A percentile compares a stretch with the other conserved stretches of the same genome.
Conservation (phyloP, 1,284 basidiomycete species). For the Ceratobasidium sp. region DNA sequence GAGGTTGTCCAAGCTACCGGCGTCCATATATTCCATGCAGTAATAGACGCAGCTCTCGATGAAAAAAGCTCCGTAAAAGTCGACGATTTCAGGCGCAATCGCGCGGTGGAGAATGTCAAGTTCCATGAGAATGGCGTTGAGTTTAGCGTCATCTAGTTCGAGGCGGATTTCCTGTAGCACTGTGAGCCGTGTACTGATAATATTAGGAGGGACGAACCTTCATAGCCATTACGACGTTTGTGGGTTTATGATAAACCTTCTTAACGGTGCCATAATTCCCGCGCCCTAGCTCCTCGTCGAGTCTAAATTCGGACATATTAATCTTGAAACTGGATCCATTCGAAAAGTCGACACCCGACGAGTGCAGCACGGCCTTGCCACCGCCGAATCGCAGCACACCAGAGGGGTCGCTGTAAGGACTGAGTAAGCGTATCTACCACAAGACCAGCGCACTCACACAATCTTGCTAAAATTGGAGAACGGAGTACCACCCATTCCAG, state of each 20-base stretch:
- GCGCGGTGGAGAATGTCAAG: conserved; percentile 97
- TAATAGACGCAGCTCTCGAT: conserved; percentile 99
- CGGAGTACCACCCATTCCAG: conserved; percentile 68
- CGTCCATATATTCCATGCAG: conserved; percentile 99
- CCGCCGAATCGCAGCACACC: conserved; percentile 88
- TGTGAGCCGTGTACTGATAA: conserved; percentile 8
- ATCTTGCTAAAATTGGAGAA: conserved; percentile 96
- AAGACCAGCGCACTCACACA: conserved; percentile 77
- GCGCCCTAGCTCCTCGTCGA: conserved; percentile 92
- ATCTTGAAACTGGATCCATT: conserved; percentile 93
- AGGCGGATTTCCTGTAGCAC: conserved; percentile 90
- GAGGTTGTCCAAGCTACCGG: conserved; percentile 91
- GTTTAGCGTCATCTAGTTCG: conserved; percentile 94
- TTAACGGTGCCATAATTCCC: conserved; percentile 99
- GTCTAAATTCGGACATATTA: conserved; percentile 94
- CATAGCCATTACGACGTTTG: conserved; percentile 98
- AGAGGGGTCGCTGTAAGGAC: conserved; percentile 80
- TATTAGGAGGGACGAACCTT: conserved; percentile 70
- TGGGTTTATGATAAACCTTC: conserved; percentile 93
- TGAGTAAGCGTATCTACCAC: conserved; percentile 25
- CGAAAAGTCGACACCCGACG: conserved; percentile 93
- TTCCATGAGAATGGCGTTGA: conserved; percentile 98
- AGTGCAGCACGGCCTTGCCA: conserved; percentile 92
- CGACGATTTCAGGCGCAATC: conserved; percentile 90
- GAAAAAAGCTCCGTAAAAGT: conserved; percentile 99